These are phyloP conservation scores for Xerophyta viscosa DNA, from an alignment of 106 monocot genomes.

Conservation along the genomic window DNA sequence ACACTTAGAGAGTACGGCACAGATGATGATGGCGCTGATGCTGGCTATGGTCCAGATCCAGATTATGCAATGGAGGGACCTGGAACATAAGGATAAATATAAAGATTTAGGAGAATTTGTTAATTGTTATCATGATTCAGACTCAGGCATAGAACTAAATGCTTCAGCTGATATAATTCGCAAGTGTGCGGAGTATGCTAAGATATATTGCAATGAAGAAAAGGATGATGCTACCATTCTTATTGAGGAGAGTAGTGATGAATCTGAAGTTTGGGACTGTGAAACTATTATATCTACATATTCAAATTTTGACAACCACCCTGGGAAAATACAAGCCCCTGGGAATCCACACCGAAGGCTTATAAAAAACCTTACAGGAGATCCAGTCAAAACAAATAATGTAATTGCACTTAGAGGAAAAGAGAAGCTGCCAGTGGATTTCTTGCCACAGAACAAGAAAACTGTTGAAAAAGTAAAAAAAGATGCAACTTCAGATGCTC, in stretches of 20 bases:
- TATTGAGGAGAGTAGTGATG: constrained; percentile 76
- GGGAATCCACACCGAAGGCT: constrained; percentile 34
- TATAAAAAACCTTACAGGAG: constrained; percentile 21
- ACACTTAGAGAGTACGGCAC: constrained; percentile 49
- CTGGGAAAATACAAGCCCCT: constrained; percentile 82
- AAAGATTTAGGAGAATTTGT: constrained; percentile 46
- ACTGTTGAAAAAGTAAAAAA: constrained; percentile 39
- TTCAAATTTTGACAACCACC: constrained; percentile 90
- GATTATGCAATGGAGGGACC: constrained; percentile 28
- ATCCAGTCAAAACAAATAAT: constrained; percentile 18
- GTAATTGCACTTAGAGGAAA: constrained; percentile 75
- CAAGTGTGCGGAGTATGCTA: constrained; percentile 77
- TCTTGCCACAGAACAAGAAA: constrained; percentile 49
- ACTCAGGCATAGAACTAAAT: constrained; percentile 5
- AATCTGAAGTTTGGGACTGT: constrained; percentile 89
- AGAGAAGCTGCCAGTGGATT: constrained; percentile 75
- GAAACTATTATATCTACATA: constrained; percentile 92
- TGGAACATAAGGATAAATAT: constrained; percentile 42
- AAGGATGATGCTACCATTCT: constrained; percentile 39
- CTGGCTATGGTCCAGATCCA: constrained; percentile 35
- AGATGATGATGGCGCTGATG: constrained; percentile 26
- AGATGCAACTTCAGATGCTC: constrained; percentile 7
- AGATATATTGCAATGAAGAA: constrained; percentile 55
- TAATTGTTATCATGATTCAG: constrained; percentile 15
- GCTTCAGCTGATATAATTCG: constrained; percentile 46